These are phyloP conservation scores for Neurospora tetraspora DNA, from an alignment of 495 filamentous ascomycete genomes.

Conservation along the genomic window DNA sequence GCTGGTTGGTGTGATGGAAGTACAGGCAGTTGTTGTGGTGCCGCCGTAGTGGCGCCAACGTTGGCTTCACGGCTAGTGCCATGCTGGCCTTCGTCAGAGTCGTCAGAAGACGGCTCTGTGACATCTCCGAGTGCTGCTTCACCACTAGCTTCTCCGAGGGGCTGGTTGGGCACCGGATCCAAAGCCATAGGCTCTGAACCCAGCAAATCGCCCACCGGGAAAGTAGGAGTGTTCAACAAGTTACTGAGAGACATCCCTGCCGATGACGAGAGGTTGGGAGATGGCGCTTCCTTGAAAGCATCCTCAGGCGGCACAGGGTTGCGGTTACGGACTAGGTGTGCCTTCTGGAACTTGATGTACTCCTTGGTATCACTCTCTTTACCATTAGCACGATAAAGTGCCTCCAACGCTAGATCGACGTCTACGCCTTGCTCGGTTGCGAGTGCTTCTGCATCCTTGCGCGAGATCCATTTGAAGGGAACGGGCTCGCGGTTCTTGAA, in stretches of 20 bases:
- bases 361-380: conserved; percentile 48
- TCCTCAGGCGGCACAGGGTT: conserved; percentile 60
- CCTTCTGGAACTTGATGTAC: conserved; percentile 57
- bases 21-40: background rate
- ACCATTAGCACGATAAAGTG: conserved; percentile 72
- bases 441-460: conserved; percentile 23
- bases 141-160: conserved; percentile 10
- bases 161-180: conserved; percentile 13
- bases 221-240: background rate
- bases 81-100: conserved; percentile 11
- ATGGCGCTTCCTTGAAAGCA: conserved; percentile 10
- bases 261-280: conserved; percentile 6
- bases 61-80: conserved; percentile 6
- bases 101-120: conserved; percentile 13
- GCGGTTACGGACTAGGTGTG: conserved; percentile 33
- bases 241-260: conserved; percentile 3
- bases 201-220: background rate
- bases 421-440: conserved; percentile 38
- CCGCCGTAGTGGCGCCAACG: background rate
- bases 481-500: conserved; percentile 17
- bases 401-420: conserved; percentile 59
- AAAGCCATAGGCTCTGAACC: conserved; percentile 21
- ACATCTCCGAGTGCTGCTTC: conserved; percentile 12
- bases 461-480: conserved; percentile 23
- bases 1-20: conserved; percentile 1